Evolutionary conservation across 73 alveolate genomes (phyloP), one percentile per base, ranked within the genome.

Genomic region (Paramecium biaurelia): DNA sequence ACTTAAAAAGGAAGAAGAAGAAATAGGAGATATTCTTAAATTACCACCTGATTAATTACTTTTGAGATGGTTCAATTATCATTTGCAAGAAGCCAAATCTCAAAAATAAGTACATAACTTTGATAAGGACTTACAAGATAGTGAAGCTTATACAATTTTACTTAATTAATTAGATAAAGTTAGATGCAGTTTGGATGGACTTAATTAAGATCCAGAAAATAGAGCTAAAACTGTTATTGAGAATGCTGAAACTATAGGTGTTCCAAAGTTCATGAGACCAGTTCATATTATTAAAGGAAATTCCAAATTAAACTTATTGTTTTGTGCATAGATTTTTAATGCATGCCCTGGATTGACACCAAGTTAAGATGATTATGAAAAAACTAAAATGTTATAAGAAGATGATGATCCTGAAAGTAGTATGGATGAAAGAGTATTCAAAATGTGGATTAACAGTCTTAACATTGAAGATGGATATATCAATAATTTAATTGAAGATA

Each of bases 391-490:
- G 59, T 70, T 97, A 49, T 95, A 93, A 56, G 96, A 93, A 20
- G 96, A 89, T 41, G 98, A 96, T 76, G 99, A 97, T 93, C 93
- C 95, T 70, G 99, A 97, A 95, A 99, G 98, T 21, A 93, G 97
- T 35, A 92, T 97, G 93, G 99, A 98, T 88, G 99, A 98, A 93
- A 97, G 99, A 95, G 97, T 97, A 38, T 97, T 94, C 96, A 93
- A 98, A 67, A 94, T 97, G 97, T 98, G 99, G 99, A 95, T 96
- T 93, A 98, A 98, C 96, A 86, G 98, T 34, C 95, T 98, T 57
- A 94, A 95, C 42, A 82, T 98, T 38, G 98, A 97, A 53, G 98
- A 95, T 41, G 95, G 92, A 59, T 92, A 92, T 92, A 85, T 98
- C 59, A 93, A 96, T 86, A 96, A 98, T 85, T 85, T 98, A 30